phyloP scores from a whole-genome alignment of 1,284 basidiomycete species.

The Veloboletus limbatus region DNA sequence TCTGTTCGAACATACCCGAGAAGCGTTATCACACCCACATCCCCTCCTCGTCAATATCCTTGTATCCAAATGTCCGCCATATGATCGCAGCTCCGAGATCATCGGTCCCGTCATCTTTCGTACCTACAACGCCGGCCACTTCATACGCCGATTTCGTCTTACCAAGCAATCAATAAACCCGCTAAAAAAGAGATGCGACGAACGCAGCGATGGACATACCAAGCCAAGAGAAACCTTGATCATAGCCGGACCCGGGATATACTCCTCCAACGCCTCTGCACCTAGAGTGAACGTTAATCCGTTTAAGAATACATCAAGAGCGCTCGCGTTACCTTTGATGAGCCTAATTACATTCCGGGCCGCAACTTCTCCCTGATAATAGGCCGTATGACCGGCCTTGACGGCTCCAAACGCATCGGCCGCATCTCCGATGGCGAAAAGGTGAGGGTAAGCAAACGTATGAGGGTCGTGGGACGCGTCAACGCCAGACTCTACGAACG shows the following conservation, averaged over 20 bases:
- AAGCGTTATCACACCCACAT: slow-evolving; percentile 25
- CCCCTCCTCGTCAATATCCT: slow-evolving; percentile 26
- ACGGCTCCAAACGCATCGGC: slow-evolving; percentile 70
- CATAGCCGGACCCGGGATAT: slow-evolving; percentile 48
- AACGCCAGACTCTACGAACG: neutral
- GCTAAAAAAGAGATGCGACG: neutral
- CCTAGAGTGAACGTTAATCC: neutral
- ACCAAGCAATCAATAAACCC: neutral
- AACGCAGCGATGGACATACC: slow-evolving; percentile 14
- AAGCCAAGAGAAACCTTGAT: slow-evolving; percentile 66
- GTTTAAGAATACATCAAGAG: neutral
- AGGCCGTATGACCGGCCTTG: slow-evolving; percentile 71
- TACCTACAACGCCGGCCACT: slow-evolving; percentile 41
- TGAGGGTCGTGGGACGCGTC: slow-evolving; percentile 12
- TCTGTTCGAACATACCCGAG: too few relatives aligned
- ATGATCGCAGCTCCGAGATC: slow-evolving; percentile 45
- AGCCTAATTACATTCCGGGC: slow-evolving; percentile 52
- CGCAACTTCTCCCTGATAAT: slow-evolving; percentile 52
- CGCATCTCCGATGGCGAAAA: slow-evolving; percentile 69
- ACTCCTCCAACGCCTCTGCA: slow-evolving; percentile 43
- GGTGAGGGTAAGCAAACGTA: slow-evolving; percentile 42
- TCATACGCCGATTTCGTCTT: slow-evolving; percentile 42
- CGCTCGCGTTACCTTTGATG: slow-evolving; percentile 18
- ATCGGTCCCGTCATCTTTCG: slow-evolving; percentile 42
- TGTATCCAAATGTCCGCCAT: slow-evolving; percentile 39